Evolutionary conservation across 2,329 filamentous ascomycete genomes (phyloP).

Genomic region (Ilyonectria robusta): DNA sequence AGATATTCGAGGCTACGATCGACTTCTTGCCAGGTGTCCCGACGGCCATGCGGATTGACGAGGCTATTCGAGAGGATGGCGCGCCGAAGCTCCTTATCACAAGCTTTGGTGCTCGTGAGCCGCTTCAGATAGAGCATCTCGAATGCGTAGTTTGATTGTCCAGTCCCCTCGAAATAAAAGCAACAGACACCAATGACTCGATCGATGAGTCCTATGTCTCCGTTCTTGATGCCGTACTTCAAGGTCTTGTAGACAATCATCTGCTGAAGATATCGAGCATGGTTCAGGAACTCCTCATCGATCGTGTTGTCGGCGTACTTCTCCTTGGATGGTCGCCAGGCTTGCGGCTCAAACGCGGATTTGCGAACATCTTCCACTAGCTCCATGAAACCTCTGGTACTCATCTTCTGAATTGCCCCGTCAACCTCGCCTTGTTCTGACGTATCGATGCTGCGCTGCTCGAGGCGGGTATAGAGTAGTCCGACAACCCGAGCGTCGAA

Average conservation of each 20-base stretch:
- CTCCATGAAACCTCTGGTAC: background rate
- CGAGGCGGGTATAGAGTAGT: background rate
- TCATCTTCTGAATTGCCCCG: background rate
- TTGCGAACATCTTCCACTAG: background rate
- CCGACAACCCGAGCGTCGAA: background rate
- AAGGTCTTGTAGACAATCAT: slow-evolving; percentile 3
- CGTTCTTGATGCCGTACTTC: slow-evolving; percentile 2
- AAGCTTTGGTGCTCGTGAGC: background rate
- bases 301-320: background rate
- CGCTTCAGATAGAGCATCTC: slow-evolving; percentile 1
- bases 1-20: background rate
- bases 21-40: background rate
- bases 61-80: background rate
- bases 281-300: background rate
- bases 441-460: background rate
- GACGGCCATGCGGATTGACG: background rate
- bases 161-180: slow-evolving; percentile 1
- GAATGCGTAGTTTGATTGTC: slow-evolving; percentile 2
- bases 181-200: slow-evolving; percentile 1
- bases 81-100: background rate
- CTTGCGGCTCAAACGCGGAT: background rate
- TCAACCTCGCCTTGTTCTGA: slow-evolving; percentile 2
- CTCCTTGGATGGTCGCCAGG: background rate
- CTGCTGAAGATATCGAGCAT: slow-evolving; percentile 2
- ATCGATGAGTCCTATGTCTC: slow-evolving; percentile 1